Base-by-base conservation (phyloP, 805 yeast species). In the Cyberlindnera galapagoensis region DNA sequence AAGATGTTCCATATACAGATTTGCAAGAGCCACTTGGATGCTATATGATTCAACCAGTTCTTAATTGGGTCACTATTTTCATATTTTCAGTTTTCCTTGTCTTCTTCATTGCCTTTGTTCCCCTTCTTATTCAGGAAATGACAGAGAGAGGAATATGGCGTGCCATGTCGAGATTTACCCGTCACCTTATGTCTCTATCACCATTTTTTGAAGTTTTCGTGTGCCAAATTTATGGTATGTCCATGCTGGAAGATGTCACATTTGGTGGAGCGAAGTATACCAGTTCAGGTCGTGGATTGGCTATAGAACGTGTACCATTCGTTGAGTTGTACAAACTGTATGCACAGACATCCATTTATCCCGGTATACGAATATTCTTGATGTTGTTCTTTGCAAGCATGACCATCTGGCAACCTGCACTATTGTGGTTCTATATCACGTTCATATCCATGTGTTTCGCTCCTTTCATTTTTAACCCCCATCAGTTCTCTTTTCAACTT, bases 141-240 rank as follows among this genome's bases (percentile, higher is more conserved):
- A 71, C 86, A 9, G 97, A 90, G 54, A 76, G 87, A 47, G 97
- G 97, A 0, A 44, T 79, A 10, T 67, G 81, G 74, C 79, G 80
- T 44, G 90, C 96, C 0, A 46, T 70, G 3, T 63, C 70, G 22
- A 67, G 97, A 42, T 71, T 88, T 30, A 53, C 71, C n/a, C 74
- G 71, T 54, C 97, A 90, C 49, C 66, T 90, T 35, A 52, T 74
- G 20, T 87, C 96, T 0, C 57, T 88, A 38, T 82, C 97, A 3
- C 97, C 97, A 3, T 60, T 88, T 33, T 90, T 90, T 59, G 97
- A 90, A 55, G 97, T 90, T 6, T 87, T 90, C 60, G 95, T 85
- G 7, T 86, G 97, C 55, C 96, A 88, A 57, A 80, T 88, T 7
- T 90, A 90, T 54, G 83, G 97, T 4, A 74, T 75, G 46, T 71